These are phyloP conservation scores for Suillus ampliporus DNA, from an alignment of 768 basidiomycete species.

Conservation along the genomic window DNA sequence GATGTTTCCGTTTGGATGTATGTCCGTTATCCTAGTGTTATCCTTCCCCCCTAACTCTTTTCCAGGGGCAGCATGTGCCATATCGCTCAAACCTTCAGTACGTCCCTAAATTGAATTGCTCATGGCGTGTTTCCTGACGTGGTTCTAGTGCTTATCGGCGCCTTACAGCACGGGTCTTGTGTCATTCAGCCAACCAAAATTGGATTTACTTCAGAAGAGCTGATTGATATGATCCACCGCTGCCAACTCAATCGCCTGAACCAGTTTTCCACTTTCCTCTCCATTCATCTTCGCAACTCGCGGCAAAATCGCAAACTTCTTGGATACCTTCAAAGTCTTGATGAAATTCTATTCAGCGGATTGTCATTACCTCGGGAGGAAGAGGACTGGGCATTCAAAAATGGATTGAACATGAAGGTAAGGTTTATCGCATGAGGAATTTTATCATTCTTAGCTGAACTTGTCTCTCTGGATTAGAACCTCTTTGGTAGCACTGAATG, in stretches of 20 bases:
- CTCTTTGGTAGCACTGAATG: constrained; percentile 85
- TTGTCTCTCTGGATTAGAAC: constrained; percentile 52
- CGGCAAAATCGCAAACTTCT: constrained; percentile 66
- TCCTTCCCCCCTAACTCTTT: constrained; percentile 40
- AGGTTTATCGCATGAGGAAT: constrained; percentile 23
- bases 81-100: constrained; percentile 78
- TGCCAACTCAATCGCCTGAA: constrained; percentile 77
- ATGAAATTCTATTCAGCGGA: constrained; percentile 71
- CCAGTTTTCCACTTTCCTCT: constrained; percentile 75
- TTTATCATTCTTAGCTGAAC: constrained; percentile 20
- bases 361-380: constrained; percentile 69
- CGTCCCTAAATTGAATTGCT: constrained; percentile 37
- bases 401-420: constrained; percentile 69
- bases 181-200: constrained; percentile 72
- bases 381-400: constrained; percentile 70
- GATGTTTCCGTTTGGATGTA: constrained; percentile 80
- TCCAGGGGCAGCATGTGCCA: constrained; percentile 84
- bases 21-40: constrained; percentile 38
- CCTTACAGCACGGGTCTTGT: constrained; percentile 74
- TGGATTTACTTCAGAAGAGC: constrained; percentile 69
- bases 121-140: constrained; percentile 26
- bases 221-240: constrained; percentile 70
- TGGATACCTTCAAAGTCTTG: constrained; percentile 56
- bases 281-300: constrained; percentile 63
- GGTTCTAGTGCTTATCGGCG: constrained; percentile 67